Evolutionary conservation across 768 basidiomycete genomes (phyloP).

Genomic region (Mycena filopes): DNA sequence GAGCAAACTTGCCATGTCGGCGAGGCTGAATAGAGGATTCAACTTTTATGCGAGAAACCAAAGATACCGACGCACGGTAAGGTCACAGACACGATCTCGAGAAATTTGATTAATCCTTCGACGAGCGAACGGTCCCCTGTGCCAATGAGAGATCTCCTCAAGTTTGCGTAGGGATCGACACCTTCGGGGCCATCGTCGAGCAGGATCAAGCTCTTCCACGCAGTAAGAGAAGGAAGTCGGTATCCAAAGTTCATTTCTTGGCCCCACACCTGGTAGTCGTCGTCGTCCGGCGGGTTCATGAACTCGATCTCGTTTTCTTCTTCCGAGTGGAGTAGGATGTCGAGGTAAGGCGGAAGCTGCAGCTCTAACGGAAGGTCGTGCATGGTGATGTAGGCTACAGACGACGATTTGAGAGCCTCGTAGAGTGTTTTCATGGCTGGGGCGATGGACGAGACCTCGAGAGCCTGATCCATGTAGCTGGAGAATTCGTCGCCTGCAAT

Average conservation of each 20-base stretch:
- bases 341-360: constrained; percentile 86
- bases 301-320: constrained; percentile 67
- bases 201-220: constrained; percentile 93
- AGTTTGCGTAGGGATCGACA: constrained; percentile 67
- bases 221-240: constrained; percentile 77
- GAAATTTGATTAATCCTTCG: constrained; percentile 78
- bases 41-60: not conserved
- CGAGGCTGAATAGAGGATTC: constrained; percentile 57
- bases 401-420: constrained; percentile 78
- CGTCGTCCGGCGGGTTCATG: constrained; percentile 61
- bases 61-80: constrained; percentile 67
- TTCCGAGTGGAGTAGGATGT: constrained; percentile 73
- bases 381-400: constrained; percentile 82
- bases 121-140: constrained; percentile 75
- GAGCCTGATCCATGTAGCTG: constrained; percentile 65
- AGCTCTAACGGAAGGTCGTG: constrained; percentile 85
- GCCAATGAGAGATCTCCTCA: constrained; percentile 67
- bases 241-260: constrained; percentile 77
- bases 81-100: constrained; percentile 78
- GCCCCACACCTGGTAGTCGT: constrained; percentile 67
- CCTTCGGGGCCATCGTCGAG: constrained; percentile 66
- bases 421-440: constrained; percentile 83
- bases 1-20: constrained; percentile 81
- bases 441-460: constrained; percentile 77
- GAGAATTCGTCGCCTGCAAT: constrained; percentile 67